Conservation (phyloP, 495 filamentous ascomycete species). For the Friedmanniomyces endolithicus region DNA sequence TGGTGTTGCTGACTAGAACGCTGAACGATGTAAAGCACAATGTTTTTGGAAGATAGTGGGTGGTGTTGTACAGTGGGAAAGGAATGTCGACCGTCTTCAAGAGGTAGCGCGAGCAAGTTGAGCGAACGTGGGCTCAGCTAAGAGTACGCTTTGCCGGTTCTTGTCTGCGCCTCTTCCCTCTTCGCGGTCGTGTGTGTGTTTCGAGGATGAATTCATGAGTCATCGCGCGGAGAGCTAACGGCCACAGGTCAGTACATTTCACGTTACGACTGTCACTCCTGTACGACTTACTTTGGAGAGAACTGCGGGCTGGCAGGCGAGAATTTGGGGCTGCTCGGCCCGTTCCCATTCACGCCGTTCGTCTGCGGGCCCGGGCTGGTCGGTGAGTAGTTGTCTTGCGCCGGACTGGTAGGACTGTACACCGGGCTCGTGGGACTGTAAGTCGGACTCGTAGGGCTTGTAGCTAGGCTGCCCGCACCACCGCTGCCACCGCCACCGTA, state of each 20-base stretch:
- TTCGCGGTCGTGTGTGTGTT: neutral
- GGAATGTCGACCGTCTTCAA: neutral
- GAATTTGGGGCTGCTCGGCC: conserved; percentile 53
- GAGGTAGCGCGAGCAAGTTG: neutral
- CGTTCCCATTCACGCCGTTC: conserved; percentile 25
- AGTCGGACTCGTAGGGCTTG: conserved; percentile 64
- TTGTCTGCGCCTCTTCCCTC: neutral
- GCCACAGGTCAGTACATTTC: neutral
- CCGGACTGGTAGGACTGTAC: conserved; percentile 46
- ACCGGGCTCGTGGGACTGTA: conserved; percentile 63
- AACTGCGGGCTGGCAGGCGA: conserved; percentile 50
- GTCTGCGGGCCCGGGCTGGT: conserved; percentile 50
- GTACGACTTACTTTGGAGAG: conserved; percentile 43
- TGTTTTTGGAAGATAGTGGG: neutral
- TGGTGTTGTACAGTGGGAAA: neutral
- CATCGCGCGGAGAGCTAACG: conserved; percentile 5
- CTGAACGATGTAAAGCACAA: neutral
- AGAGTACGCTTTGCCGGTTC: conserved; percentile 15
- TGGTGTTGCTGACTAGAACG: neutral
- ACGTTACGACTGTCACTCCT: conserved; percentile 25
- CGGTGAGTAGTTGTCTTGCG: conserved; percentile 38
- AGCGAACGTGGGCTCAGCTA: conserved; percentile 20
- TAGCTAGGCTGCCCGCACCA: conserved; percentile 12
- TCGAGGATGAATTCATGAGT: conserved; percentile 34
- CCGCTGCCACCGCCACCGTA: conserved; percentile 17